Percentiles rank a stretch among this genome's conserved stretches.
phyloP scores from a whole-genome alignment of 2,329 filamentous ascomycete genomes.

The Diaporthe nobilis region DNA sequence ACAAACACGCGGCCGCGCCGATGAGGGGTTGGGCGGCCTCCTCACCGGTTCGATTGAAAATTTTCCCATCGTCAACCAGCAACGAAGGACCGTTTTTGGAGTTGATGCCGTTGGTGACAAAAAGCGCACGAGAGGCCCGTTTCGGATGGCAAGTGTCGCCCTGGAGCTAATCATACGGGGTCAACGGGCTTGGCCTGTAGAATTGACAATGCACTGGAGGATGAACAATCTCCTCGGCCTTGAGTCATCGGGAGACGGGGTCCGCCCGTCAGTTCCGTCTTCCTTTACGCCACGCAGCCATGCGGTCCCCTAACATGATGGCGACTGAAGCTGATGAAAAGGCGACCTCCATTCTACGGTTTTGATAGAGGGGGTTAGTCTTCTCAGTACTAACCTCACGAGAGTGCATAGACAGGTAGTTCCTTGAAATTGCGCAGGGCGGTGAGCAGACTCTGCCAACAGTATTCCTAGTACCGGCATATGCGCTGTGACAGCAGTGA shows the following conservation, averaged over 20 bases:
- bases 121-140: not conserved
- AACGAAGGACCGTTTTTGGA: not conserved
- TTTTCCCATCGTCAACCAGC: not conserved
- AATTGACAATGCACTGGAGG: not conserved
- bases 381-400: not conserved
- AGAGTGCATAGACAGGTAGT: not conserved
- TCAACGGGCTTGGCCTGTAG: not conserved
- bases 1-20: constrained; percentile 17
- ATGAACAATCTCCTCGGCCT: not conserved
- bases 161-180: not conserved
- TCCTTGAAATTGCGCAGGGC: not conserved
- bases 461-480: not conserved
- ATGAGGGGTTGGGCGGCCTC: not conserved
- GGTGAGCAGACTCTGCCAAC: not conserved
- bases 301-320: no score
- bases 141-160: not conserved
- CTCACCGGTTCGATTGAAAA: not conserved
- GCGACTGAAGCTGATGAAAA: not conserved
- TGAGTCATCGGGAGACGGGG: not conserved
- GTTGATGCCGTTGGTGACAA: not conserved
- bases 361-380: no score
- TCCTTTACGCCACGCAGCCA: not conserved
- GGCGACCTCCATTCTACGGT: not conserved
- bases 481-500: not conserved
- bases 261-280: not conserved